These are phyloP conservation scores for Ganoderma leucocontextum DNA, from an alignment of 1,284 basidiomycete species.

Conservation along the genomic window DNA sequence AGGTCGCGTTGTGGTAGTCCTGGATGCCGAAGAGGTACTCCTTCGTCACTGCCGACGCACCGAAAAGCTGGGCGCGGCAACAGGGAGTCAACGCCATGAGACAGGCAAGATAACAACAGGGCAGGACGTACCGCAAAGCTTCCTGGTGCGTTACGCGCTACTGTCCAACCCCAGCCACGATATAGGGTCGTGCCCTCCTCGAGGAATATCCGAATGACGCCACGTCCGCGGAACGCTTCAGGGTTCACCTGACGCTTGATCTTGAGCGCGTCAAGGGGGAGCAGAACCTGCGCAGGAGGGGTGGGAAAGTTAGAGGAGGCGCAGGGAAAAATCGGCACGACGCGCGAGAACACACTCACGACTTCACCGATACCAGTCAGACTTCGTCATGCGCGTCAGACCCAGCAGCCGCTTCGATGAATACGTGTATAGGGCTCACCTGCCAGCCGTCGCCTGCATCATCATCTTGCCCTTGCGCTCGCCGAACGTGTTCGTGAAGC, in stretches of 20 bases:
- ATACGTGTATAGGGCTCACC: slow-evolving; percentile 55
- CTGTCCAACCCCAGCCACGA: slow-evolving; percentile 99
- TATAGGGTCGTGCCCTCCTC: slow-evolving; percentile 95
- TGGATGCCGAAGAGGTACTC: slow-evolving; percentile 90
- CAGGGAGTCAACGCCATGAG: not conserved
- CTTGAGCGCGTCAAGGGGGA: slow-evolving; percentile 96
- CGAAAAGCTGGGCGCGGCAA: slow-evolving; percentile 76
- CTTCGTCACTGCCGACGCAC: slow-evolving; percentile 94
- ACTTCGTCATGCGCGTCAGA: slow-evolving; percentile 48
- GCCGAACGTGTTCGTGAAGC: slow-evolving; percentile 89
- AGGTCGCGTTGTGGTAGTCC: slow-evolving; percentile 94
- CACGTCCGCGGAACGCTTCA: slow-evolving; percentile 93
- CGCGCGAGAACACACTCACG: slow-evolving; percentile 57
- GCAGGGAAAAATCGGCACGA: no score
- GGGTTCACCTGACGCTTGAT: slow-evolving; percentile 99
- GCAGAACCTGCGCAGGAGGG: slow-evolving; percentile 71
- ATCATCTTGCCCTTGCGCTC: slow-evolving; percentile 96
- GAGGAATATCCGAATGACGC: slow-evolving; percentile 87
- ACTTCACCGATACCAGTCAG: slow-evolving; percentile 98
- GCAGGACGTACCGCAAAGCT: slow-evolving; percentile 83
- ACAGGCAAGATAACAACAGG: not conserved
- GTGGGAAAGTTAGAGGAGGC: no score
- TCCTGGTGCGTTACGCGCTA: slow-evolving; percentile 97
- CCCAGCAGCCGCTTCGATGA: not conserved
- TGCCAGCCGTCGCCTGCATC: slow-evolving; percentile 95